Evolutionary conservation across 805 yeast genomes (phyloP).

Genomic region (Teunomyces lycoperdinae): DNA sequence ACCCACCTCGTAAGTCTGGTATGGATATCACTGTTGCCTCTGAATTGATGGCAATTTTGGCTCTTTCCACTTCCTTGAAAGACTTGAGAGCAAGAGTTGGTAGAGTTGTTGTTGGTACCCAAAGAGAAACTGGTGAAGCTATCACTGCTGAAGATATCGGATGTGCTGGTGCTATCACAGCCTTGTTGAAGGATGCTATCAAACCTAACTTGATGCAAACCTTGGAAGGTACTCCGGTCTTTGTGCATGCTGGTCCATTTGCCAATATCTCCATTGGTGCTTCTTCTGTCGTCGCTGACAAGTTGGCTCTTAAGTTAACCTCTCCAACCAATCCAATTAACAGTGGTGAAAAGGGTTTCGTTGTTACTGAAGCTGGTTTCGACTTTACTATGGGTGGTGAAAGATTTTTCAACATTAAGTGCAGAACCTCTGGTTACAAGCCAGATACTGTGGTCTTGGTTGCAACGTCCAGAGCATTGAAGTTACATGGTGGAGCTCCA

Average conservation of each 20-base stretch:
- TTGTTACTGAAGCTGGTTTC: conserved; percentile 96
- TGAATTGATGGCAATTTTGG: conserved; percentile 94
- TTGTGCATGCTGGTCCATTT: conserved; percentile 97
- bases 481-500: conserved; percentile 96
- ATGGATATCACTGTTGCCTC: conserved; percentile 96
- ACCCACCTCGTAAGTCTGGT: conserved; percentile 79
- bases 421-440: conserved; percentile 81
- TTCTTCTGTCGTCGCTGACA: conserved; percentile 89
- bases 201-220: conserved; percentile 98
- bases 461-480: conserved; percentile 95
- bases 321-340: conserved; percentile 44
- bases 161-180: conserved; percentile 93
- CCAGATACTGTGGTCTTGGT: conserved; percentile 94
- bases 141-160: conserved; percentile 94
- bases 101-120: conserved; percentile 83
- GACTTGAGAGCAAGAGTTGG: conserved; percentile 91
- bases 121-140: conserved; percentile 65
- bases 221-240: conserved; percentile 94
- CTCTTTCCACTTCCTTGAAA: conserved; percentile 69
- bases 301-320: conserved; percentile 86
- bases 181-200: conserved; percentile 91
- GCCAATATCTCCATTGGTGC: conserved; percentile 98
- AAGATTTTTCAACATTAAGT: conserved; percentile 91
- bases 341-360: conserved; percentile 65
- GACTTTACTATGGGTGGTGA: conserved; percentile 99